These are phyloP conservation scores for Dioscorea dumetorum DNA, from an alignment of 106 monocot genomes.

Conservation along the genomic window DNA sequence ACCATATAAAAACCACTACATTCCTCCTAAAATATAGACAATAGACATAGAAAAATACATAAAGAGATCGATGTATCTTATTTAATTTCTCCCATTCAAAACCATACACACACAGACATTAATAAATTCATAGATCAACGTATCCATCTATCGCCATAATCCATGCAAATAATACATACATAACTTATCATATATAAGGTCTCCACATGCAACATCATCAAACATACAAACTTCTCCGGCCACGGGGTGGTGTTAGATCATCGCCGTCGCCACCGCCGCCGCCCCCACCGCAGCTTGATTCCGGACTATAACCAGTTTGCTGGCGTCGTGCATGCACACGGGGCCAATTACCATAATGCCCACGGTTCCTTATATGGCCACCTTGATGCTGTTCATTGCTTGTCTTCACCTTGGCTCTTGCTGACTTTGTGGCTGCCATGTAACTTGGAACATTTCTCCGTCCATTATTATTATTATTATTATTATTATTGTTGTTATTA, in stretches of 20 bases:
- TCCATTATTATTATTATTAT: not conserved
- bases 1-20: no score
- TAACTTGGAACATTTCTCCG: constrained; percentile 35
- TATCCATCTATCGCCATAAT: no score
- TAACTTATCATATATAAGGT: no score
- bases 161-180: no score
- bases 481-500: no score
- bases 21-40: no score
- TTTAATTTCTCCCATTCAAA: no score
- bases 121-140: no score
- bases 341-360: not conserved
- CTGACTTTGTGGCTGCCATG: constrained; percentile 70
- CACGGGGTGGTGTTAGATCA: not conserved
- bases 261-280: constrained; percentile 5
- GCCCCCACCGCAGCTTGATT: constrained; percentile 8
- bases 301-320: constrained; percentile 8
- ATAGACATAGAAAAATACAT: no score
- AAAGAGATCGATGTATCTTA: no score
- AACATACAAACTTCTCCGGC: not conserved
- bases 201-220: not conserved
- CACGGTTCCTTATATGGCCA: constrained; percentile 4
- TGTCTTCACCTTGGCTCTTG: constrained; percentile 38
- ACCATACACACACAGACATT: no score
- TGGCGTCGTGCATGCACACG: constrained; percentile 1
- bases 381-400: constrained; percentile 6